Percentiles rank a stretch among this genome's conserved stretches.
phyloP scores from a whole-genome alignment of 805 yeast species.

The Kregervanrija pseudodelftensis region DNA sequence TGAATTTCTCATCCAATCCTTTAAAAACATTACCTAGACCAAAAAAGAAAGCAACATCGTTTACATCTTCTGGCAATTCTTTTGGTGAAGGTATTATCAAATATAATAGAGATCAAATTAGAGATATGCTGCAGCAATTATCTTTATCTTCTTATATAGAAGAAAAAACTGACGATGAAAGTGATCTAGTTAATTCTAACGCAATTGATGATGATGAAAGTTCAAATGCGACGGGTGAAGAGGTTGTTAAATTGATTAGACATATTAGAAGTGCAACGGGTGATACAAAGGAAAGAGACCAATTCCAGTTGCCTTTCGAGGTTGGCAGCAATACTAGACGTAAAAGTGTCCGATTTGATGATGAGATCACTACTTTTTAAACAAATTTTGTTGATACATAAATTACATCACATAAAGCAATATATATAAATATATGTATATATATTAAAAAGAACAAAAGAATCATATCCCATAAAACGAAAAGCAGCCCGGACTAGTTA shows the following conservation, averaged over 20 bases:
- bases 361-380: constrained; percentile 6
- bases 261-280: background rate
- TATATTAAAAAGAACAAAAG: no score
- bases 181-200: constrained; percentile 6
- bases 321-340: constrained; percentile 15
- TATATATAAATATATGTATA: no score
- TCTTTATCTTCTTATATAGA: constrained; percentile 11
- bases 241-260: constrained; percentile 3
- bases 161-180: constrained; percentile 11
- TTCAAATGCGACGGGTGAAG: constrained; percentile 3
- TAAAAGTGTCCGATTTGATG: constrained; percentile 27
- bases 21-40: background rate
- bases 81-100: constrained; percentile 31
- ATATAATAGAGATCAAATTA: constrained; percentile 26
- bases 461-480: no score
- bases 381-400: background rate
- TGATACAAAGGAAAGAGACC: background rate
- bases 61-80: constrained; percentile 30
- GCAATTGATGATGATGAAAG: constrained; percentile 4
- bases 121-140: constrained; percentile 26
- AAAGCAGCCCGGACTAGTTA: no score
- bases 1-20: background rate
- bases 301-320: constrained; percentile 18
- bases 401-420: no score
- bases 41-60: constrained; percentile 18